phyloP scores from a whole-genome alignment of 208 protist species.

The Acanthamoeba culbertsoni region DNA sequence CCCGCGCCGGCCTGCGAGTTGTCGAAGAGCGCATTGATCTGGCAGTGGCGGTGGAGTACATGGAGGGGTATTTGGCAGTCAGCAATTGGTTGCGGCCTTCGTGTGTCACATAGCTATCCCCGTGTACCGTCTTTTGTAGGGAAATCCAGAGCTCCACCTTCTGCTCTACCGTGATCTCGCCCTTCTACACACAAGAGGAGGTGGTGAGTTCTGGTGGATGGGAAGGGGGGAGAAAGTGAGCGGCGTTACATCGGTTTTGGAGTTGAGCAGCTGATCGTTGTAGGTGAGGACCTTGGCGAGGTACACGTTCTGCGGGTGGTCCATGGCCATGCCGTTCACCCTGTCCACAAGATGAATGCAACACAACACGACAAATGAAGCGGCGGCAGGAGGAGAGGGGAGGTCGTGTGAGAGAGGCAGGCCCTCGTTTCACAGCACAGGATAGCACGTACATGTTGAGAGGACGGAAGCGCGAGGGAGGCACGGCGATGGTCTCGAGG shows the following conservation, averaged over 20 bases:
- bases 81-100: background rate
- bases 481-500: slow-evolving; percentile 81
- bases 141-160: background rate
- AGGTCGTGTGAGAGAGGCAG: too few species aligned
- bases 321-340: slow-evolving; percentile 72
- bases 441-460: background rate
- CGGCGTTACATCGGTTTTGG: background rate
- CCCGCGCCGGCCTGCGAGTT: background rate
- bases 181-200: background rate
- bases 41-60: slow-evolving; percentile 63
- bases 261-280: background rate
- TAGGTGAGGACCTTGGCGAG: slow-evolving; percentile 74
- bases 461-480: slow-evolving; percentile 84
- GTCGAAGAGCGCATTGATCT: slow-evolving; percentile 81
- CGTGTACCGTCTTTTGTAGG: background rate
- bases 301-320: slow-evolving; percentile 82
- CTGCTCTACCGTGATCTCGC: background rate
- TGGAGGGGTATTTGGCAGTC: background rate
- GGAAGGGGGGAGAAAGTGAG: too few species aligned
- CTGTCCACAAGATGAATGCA: slow-evolving; percentile 25
- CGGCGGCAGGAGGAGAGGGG: too few species aligned
- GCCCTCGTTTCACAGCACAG: too few species aligned
- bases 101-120: background rate
- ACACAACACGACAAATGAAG: too few species aligned
- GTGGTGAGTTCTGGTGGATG: too few species aligned